Evolutionary conservation across 1,284 basidiomycete species (phyloP).

Genomic region (Dichomitus squalens): DNA sequence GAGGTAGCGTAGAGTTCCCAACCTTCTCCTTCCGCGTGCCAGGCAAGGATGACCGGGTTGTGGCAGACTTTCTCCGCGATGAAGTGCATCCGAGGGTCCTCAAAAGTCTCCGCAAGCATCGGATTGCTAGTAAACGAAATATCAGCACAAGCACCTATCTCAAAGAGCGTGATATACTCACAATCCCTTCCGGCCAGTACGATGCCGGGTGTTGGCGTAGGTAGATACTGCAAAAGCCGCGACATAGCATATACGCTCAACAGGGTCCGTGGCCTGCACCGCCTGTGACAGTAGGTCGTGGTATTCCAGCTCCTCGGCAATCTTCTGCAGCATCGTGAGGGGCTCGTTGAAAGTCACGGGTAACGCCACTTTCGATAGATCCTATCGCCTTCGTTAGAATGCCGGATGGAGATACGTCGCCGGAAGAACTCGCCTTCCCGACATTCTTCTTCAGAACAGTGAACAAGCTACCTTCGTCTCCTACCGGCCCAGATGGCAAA

Average conservation of each 20-base stretch:
- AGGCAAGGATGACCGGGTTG: conserved; percentile 83
- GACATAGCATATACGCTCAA: conserved; percentile 76
- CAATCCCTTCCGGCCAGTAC: conserved; percentile 87
- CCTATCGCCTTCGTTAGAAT: conserved; percentile 45
- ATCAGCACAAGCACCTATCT: neutral
- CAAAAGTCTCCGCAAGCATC: conserved; percentile 88
- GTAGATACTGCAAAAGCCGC: conserved; percentile 85
- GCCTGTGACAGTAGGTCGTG: conserved; percentile 71
- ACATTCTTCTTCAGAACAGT: conserved; percentile 91
- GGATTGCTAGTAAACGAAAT: conserved; percentile 62
- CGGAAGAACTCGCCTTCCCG: conserved; percentile 64
- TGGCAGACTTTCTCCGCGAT: conserved; percentile 90
- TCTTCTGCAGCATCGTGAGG: conserved; percentile 77
- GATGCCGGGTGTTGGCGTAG: conserved; percentile 79
- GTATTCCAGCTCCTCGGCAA: conserved; percentile 86
- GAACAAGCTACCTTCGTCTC: conserved; percentile 88
- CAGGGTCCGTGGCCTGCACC: conserved; percentile 57
- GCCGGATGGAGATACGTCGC: neutral
- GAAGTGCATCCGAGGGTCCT: conserved; percentile 78
- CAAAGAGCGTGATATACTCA: conserved; percentile 45
- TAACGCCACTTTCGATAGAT: conserved; percentile 82
- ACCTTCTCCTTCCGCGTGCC: conserved; percentile 76
- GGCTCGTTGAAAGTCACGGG: conserved; percentile 92
- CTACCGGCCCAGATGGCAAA: conserved; percentile 68
- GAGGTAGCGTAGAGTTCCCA: conserved; percentile 78